Conservation (phyloP, 768 basidiomycete genomes). For the Rhodotorula graminis region DNA sequence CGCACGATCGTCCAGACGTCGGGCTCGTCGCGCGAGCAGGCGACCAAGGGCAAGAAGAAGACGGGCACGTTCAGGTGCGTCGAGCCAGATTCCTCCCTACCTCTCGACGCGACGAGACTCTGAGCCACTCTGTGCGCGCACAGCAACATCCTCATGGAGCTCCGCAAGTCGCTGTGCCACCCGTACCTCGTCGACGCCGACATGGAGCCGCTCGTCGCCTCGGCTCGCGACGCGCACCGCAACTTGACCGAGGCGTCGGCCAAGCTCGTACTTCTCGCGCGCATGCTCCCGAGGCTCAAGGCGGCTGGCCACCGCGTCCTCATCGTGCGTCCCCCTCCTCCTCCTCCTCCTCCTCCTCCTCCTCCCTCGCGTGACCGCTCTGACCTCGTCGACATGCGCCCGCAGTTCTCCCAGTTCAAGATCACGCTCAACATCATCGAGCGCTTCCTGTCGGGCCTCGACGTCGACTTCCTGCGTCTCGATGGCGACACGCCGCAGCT, state of each 20-base stretch:
- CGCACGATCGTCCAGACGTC: constrained; percentile 24
- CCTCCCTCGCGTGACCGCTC: too few species aligned
- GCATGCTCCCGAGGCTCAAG: constrained; percentile 83
- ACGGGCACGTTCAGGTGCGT: constrained; percentile 22
- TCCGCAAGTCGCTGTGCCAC: constrained; percentile 95
- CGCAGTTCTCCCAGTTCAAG: constrained; percentile 64
- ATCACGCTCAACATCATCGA: constrained; percentile 99
- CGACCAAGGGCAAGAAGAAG: constrained; percentile 16
- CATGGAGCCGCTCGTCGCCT: constrained; percentile 34
- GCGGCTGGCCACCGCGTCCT: constrained; percentile 85
- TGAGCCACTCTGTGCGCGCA: background rate
- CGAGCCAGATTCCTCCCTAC: too few species aligned
- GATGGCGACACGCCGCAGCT: constrained; percentile 83
- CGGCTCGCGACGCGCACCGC: constrained; percentile 17
- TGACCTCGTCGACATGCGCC: background rate
- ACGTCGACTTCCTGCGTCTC: constrained; percentile 32
- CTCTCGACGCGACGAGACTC: background rate
- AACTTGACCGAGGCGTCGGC: constrained; percentile 40
- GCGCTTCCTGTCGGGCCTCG: constrained; percentile 85
- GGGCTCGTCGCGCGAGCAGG: background rate
- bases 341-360: too few species aligned
- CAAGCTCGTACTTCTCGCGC: constrained; percentile 78
- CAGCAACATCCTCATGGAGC: constrained; percentile 83
- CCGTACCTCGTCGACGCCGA: constrained; percentile 43
- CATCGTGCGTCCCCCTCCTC: constrained; percentile 53